Evolutionary conservation across 441 rosid species (phyloP).

Genomic region (Pelargonium fulgidum): DNA sequence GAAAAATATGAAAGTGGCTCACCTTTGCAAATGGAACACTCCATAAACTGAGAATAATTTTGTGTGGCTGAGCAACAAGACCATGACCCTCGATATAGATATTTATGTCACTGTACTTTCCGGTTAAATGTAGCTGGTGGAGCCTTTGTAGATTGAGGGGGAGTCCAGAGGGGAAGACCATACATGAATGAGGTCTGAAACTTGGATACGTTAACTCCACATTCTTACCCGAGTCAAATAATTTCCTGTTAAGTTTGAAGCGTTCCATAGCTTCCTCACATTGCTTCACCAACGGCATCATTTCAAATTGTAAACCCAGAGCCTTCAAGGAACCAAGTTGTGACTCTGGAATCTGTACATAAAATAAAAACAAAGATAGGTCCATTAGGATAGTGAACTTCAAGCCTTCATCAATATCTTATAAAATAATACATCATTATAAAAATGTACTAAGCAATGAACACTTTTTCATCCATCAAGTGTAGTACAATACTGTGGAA

Average conservation of each 20-base stretch:
- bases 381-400: not conserved
- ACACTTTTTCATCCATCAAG: not conserved
- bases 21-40: constrained; percentile 93
- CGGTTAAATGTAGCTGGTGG: constrained; percentile 34
- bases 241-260: constrained; percentile 45
- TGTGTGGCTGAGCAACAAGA: constrained; percentile 59
- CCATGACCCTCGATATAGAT: constrained; percentile 55
- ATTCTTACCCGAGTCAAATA: constrained; percentile 43
- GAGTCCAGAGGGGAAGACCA: constrained; percentile 56
- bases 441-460: not conserved
- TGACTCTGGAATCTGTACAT: constrained; percentile 59
- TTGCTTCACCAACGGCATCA: constrained; percentile 63
- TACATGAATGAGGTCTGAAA: constrained; percentile 39
- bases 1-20: constrained; percentile 22
- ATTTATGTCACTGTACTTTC: constrained; percentile 56
- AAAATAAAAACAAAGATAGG: constrained; percentile 5
- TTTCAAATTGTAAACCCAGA: constrained; percentile 62
- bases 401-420: not conserved
- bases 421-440: not conserved
- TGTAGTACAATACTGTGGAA: not conserved
- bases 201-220: constrained; percentile 59
- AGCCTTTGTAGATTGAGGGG: constrained; percentile 63
- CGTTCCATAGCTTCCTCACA: constrained; percentile 62
- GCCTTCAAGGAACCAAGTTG: constrained; percentile 52
- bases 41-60: constrained; percentile 74